These are phyloP conservation scores for Zopfochytrium polystomum DNA, from an alignment of 371 early-diverging fungal species.

Conservation along the genomic window DNA sequence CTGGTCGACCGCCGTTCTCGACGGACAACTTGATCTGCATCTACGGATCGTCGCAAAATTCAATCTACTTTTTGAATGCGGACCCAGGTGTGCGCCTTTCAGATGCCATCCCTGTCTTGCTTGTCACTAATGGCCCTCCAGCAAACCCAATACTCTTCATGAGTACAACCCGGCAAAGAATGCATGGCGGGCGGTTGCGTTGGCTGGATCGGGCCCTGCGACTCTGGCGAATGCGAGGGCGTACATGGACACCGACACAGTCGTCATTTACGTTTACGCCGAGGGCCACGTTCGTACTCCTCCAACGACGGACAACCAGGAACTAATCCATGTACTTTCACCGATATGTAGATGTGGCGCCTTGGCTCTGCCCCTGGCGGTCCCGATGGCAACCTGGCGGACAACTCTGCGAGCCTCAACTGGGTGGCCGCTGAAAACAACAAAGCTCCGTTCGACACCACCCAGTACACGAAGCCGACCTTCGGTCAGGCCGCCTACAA, in stretches of 20 bases:
- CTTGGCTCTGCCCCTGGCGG: constrained; percentile 13
- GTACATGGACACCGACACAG: constrained; percentile 16
- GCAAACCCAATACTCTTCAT: constrained; percentile 3
- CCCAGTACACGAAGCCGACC: constrained; percentile 14
- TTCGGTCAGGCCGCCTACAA: constrained; percentile 15
- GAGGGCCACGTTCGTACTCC: too few species aligned
- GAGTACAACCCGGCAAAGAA: constrained; percentile 3
- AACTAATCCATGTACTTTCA: too few species aligned
- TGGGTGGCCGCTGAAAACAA: constrained; percentile 15
- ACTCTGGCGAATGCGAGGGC: constrained; percentile 3
- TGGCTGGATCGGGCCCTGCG: constrained; percentile 1
- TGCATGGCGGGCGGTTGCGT: constrained; percentile 6
- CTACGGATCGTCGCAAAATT: constrained; percentile 3
- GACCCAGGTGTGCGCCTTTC: constrained; percentile 10
- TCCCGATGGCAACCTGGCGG: constrained; percentile 6
- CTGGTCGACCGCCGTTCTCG: constrained; percentile 17
- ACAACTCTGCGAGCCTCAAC: background rate
- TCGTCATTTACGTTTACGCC: constrained; percentile 18
- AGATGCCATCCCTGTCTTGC: background rate
- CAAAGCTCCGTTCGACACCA: too few species aligned
- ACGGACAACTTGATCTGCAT: constrained; percentile 14
- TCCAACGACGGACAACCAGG: too few species aligned
- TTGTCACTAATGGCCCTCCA: background rate
- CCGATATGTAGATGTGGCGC: constrained; percentile 9
- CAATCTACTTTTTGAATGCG: constrained; percentile 14